A percentile compares a stretch with the other conserved stretches of the same genome.
phyloP scores from a whole-genome alignment of 495 filamentous ascomycete species.

The Aspergillus avenaceus region DNA sequence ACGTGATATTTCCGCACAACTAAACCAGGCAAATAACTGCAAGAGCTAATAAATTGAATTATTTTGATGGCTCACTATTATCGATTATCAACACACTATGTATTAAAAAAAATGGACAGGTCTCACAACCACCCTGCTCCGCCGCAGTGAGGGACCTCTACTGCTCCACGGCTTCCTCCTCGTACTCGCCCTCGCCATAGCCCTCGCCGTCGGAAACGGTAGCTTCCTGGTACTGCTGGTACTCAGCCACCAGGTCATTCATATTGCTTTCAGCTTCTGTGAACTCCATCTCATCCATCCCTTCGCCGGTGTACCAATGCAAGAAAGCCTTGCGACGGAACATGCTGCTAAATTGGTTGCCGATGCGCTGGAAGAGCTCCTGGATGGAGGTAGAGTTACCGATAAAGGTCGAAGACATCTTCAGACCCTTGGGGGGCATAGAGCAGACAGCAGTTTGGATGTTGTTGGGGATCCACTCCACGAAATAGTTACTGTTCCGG shows the following conservation, averaged over 20 bases:
- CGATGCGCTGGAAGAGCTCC: conserved; percentile 99
- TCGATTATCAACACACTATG: too few species aligned
- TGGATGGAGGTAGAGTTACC: conserved; percentile 99
- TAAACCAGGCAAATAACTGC: too few species aligned
- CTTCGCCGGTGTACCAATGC: conserved; percentile 99
- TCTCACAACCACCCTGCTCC: too few species aligned
- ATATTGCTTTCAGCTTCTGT: conserved; percentile 99
- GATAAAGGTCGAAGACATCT: conserved; percentile 99
- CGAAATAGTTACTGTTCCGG: conserved; percentile 99
- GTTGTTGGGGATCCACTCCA: conserved; percentile 99
- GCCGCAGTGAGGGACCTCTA: background rate
- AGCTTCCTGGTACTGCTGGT: conserved; percentile 99
- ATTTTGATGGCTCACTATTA: too few species aligned
- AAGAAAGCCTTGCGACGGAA: conserved; percentile 99
- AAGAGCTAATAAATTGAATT: too few species aligned
- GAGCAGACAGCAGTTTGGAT: conserved; percentile 99
- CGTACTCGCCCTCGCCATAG: conserved; percentile 60
- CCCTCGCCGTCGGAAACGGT: conserved; percentile 71
- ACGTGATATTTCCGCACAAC: too few species aligned
- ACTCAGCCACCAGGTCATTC: conserved; percentile 99
- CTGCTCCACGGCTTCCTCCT: conserved; percentile 10
- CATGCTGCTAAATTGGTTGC: conserved; percentile 99
- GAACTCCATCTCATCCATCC: conserved; percentile 99
- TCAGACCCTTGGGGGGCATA: conserved; percentile 93
- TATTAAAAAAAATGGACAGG: too few species aligned